Conservation (phyloP, 495 filamentous ascomycete species). For the Podospora fimiseda region DNA sequence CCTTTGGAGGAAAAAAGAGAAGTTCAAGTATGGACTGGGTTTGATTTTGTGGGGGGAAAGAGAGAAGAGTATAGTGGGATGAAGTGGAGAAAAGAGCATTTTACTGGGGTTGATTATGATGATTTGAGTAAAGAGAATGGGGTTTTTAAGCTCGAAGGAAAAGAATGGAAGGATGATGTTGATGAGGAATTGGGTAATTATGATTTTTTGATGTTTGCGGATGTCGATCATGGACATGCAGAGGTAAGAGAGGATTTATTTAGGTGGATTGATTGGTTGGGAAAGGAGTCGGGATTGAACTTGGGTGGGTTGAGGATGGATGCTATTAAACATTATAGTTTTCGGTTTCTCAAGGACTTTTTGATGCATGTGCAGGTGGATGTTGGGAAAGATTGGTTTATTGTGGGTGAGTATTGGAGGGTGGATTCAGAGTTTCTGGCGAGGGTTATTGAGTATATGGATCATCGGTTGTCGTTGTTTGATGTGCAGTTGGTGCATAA, state of each 20-base stretch:
- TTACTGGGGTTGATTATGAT: constrained; percentile 67
- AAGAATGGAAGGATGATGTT: constrained; percentile 56
- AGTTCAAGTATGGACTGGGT: constrained; percentile 66
- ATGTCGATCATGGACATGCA: constrained; percentile 61
- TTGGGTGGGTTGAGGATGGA: constrained; percentile 66
- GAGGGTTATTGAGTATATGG: constrained; percentile 53
- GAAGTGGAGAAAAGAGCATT: constrained; percentile 64
- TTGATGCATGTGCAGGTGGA: constrained; percentile 35
- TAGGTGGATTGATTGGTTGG: constrained; percentile 63
- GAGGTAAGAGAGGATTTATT: constrained; percentile 60
- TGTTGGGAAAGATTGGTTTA: constrained; percentile 51
- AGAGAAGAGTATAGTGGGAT: constrained; percentile 51
- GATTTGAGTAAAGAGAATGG: constrained; percentile 47
- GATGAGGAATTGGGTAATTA: constrained; percentile 66
- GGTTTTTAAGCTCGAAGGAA: constrained; percentile 62
- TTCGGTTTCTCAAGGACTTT: constrained; percentile 54
- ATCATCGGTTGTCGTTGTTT: constrained; percentile 55
- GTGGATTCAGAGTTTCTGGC: constrained; percentile 49
- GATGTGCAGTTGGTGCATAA: constrained; percentile 63
- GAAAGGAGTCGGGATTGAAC: constrained; percentile 38
- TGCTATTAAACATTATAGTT: constrained; percentile 68
- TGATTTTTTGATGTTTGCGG: constrained; percentile 61
- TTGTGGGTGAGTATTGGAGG: constrained; percentile 72
- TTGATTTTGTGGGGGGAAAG: constrained; percentile 55
- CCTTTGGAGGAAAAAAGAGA: constrained; percentile 43